phyloP scores from a whole-genome alignment of 805 yeast species.

The Spathaspora sp. region DNA sequence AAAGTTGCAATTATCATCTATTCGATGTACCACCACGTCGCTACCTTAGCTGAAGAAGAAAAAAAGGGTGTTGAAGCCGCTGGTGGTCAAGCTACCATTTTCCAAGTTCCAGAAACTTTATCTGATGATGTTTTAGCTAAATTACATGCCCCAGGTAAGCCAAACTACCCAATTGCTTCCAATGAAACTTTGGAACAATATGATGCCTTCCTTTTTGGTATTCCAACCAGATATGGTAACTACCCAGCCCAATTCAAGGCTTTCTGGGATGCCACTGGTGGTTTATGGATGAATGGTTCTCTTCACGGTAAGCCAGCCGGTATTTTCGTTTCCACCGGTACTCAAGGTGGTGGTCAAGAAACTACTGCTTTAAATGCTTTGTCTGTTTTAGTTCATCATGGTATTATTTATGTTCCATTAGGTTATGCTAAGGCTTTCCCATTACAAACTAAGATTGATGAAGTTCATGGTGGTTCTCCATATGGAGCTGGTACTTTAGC shows the following conservation, averaged over 20 bases:
- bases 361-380: conserved; percentile 60
- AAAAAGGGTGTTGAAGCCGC: conserved; percentile 67
- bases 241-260: conserved; percentile 75
- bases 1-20: conserved; percentile 48
- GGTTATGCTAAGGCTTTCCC: conserved; percentile 62
- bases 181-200: conserved; percentile 53
- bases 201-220: conserved; percentile 82
- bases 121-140: conserved; percentile 50
- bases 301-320: conserved; percentile 73
- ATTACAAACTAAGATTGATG: conserved; percentile 52
- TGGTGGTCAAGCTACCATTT: conserved; percentile 67
- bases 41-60: conserved; percentile 61
- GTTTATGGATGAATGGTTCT: conserved; percentile 73
- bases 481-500: conserved; percentile 87
- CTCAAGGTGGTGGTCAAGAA: conserved; percentile 84
- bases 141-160: conserved; percentile 58
- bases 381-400: conserved; percentile 72
- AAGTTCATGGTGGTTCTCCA: conserved; percentile 76
- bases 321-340: conserved; percentile 68
- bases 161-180: conserved; percentile 57
- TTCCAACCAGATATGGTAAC: conserved; percentile 84
- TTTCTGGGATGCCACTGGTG: conserved; percentile 77
- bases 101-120: conserved; percentile 74
- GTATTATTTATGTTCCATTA: conserved; percentile 74
- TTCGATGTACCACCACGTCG: conserved; percentile 78